Evolutionary conservation across 495 filamentous ascomycete species (phyloP).

Genomic region (Neurospora sp.): DNA sequence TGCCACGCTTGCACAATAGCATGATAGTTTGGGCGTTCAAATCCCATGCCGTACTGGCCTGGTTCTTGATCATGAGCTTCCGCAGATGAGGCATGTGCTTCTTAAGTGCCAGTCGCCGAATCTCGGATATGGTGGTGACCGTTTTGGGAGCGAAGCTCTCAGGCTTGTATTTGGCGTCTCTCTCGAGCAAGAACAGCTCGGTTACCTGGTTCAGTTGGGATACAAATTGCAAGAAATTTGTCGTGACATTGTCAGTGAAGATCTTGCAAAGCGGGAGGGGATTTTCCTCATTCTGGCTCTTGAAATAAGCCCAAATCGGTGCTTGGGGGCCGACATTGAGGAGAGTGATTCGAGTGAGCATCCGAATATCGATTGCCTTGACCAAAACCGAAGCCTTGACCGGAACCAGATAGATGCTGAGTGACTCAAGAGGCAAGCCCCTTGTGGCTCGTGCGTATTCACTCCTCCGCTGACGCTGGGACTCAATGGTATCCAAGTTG

Average conservation of each 20-base stretch:
- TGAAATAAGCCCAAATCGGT: constrained; percentile 44
- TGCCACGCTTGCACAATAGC: constrained; percentile 38
- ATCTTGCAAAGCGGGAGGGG: constrained; percentile 44
- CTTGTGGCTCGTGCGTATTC: constrained; percentile 45
- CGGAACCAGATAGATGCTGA: constrained; percentile 49
- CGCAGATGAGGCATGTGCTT: constrained; percentile 35
- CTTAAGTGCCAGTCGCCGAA: constrained; percentile 39
- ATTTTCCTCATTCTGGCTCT: constrained; percentile 37
- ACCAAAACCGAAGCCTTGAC: constrained; percentile 43
- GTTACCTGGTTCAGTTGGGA: constrained; percentile 39
- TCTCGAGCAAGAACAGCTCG: constrained; percentile 51
- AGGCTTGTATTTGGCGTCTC: constrained; percentile 35
- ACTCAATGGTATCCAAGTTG: constrained; percentile 2
- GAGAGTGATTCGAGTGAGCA: constrained; percentile 43
- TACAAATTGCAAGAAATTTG: constrained; percentile 39
- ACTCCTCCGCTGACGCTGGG: constrained; percentile 20
- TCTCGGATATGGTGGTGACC: constrained; percentile 38
- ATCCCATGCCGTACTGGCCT: constrained; percentile 43
- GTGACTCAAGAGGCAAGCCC: constrained; percentile 41
- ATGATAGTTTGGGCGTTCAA: constrained; percentile 38
- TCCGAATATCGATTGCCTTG: constrained; percentile 41
- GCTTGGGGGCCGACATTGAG: constrained; percentile 52
- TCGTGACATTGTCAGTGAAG: constrained; percentile 50
- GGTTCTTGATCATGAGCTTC: constrained; percentile 41
- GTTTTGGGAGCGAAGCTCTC: constrained; percentile 39